Base-by-base conservation (phyloP, 805 yeast species). In the Yarrowia deformans region DNA sequence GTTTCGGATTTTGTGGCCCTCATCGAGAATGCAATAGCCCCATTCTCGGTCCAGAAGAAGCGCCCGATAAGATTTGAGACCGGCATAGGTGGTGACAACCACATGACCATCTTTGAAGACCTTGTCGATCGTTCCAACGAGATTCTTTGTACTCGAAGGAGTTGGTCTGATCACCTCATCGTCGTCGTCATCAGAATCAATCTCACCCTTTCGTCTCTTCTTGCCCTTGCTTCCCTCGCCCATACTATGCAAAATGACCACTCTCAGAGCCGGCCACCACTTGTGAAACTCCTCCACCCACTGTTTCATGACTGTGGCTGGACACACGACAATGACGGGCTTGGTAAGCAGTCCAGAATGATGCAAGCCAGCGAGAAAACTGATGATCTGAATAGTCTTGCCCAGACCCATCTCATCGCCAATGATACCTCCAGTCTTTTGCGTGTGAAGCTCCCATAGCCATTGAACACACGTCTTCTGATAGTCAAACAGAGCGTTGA, bases 381-480 rank as follows among this genome's bases (percentile, higher is more conserved):
- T 87, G 54, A 93, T 92, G 9, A 95, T 85, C 76, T 95, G 98
- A 64, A 95, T 90, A 0, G 99, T 95, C 75, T 95, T 95, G 1
- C 99, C 99, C 18, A 95, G 79, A 0, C 99, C 99, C 99, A 95
- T 95, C 77, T 95, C 99, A 78, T 95, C 99, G 34, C 98, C 98
- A 49, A 95, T 84, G 29, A 95, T 95, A 0, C 99, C 99, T 2
- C 99, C 99, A 2, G 93, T 89, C 63, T 86, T 87, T 77, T 95
- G 98, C 23, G 87, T 83, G 74, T 90, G 89, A n/a, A 95, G 81
- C 75, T 95, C 99, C 89, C 96, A 93, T 1, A 95, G 84, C 99
- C 99, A 94, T 74, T 95, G 97, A 1, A 95, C 98, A 71, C 98
- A 92, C 0, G 98, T 95, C 74, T 91, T 91, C 75, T 95, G 99